Conservation (phyloP, 352 stramenopile species). For the Stramenopiles sp. region DNA sequence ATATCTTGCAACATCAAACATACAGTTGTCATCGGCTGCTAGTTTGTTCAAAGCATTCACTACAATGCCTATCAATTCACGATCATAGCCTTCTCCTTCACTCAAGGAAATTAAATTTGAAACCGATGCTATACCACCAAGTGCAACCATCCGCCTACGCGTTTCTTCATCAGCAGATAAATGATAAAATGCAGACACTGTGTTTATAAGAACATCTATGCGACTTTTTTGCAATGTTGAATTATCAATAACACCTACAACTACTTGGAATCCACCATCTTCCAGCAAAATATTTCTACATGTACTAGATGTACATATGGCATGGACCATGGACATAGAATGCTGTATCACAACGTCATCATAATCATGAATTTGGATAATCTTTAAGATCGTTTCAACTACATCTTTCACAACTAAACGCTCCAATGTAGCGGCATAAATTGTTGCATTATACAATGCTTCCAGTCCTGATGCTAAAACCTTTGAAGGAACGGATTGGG, state of each 20-base stretch:
- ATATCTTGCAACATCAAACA: neutral
- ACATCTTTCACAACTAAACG: neutral
- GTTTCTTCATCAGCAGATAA: neutral
- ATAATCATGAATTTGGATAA: neutral
- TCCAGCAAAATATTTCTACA: neutral
- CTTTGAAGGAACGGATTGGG: neutral
- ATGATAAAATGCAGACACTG: neutral
- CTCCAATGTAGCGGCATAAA: neutral
- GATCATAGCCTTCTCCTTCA: neutral
- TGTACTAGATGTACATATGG: neutral
- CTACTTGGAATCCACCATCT: neutral
- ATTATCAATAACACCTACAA: neutral
- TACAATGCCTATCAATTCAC: neutral
- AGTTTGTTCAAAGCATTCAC: neutral
- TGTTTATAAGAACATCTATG: neutral
- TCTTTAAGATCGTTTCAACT: neutral
- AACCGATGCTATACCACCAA: neutral
- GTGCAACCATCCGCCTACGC: neutral
- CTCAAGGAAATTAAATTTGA: neutral
- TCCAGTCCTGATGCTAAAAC: neutral
- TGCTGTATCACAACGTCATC: neutral
- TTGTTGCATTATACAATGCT: neutral
- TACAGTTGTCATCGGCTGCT: neutral
- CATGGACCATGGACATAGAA: neutral
- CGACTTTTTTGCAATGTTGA: neutral